These are phyloP conservation scores for Luvunga scandens DNA, from an alignment of 345 rosid genomes.

Conservation along the genomic window DNA sequence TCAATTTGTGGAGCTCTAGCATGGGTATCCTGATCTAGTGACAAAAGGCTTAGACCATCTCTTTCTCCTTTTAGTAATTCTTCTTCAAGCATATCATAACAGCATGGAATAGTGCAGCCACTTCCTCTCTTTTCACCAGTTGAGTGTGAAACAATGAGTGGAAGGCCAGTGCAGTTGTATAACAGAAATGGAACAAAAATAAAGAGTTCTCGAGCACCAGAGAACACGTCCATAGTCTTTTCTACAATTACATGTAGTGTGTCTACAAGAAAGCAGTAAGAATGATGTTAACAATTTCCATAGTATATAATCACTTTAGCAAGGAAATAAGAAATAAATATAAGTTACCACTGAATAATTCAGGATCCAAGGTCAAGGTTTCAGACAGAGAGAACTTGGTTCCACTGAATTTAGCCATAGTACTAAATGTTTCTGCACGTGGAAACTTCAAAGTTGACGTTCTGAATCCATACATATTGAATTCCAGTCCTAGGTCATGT, in stretches of 20 bases:
- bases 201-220: conserved; percentile 83
- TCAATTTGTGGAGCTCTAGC: conserved; percentile 29
- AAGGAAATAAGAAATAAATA: conserved; percentile 1
- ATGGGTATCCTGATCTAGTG: conserved; percentile 41
- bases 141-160: conserved; percentile 61
- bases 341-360: conserved; percentile 47
- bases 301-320: not conserved
- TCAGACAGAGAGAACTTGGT: conserved; percentile 65
- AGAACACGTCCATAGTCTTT: conserved; percentile 76
- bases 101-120: conserved; percentile 58
- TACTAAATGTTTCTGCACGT: conserved; percentile 66
- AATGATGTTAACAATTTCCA: conserved; percentile 13
- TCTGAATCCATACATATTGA: conserved; percentile 57
- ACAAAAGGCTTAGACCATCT: conserved; percentile 68
- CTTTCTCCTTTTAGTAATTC: conserved; percentile 43
- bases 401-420: conserved; percentile 67
- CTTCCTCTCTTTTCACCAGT: conserved; percentile 46
- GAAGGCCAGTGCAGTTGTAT: conserved; percentile 81
- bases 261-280: conserved; percentile 39
- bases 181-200: conserved; percentile 75
- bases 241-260: conserved; percentile 63
- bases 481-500: conserved; percentile 69
- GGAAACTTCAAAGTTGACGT: conserved; percentile 67
- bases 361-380: conserved; percentile 53
- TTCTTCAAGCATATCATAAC: conserved; percentile 61